Evolutionary conservation across 805 yeast species (phyloP), one percentile per base, ranked within the genome.

Genomic region (Cephaloascus fragrans): DNA sequence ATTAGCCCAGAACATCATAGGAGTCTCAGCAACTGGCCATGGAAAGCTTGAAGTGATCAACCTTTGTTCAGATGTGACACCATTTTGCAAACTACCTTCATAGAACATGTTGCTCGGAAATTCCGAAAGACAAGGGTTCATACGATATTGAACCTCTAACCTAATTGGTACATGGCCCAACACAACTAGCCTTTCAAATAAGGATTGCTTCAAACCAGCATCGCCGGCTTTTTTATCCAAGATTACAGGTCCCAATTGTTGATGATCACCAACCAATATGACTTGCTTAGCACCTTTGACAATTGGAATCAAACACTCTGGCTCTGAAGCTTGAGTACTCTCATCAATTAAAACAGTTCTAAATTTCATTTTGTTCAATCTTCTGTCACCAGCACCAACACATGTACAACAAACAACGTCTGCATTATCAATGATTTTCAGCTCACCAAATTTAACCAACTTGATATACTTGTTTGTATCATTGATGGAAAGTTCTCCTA

Each of bases 1-100:
- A 47, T 80, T 80, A 1, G 85, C 81, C 96, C 96, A 88, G 51
- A 89, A 85, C 93, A 89, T 83, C 95, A 87, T 86, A n/a, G 96
- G 97, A 4, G 69, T 71, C 37, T 77, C 80, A 18, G 69, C 67
- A 19, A 83, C 80, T 1, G 96, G 96, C 97, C 96, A 89, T n/a
- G 95, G 95, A 63, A 88, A 87, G 4, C 71, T 64, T 4, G 77
- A 66, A 23, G 73, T 62, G 16, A 80, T 55, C 12, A 71, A 62
- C 44, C 96, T 71, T 44, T 86, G 80, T 39, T 78, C 84, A 26
- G 76, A 70, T 2, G 93, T 82, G 14, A 89, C 95, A 47, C 97
- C 96, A 54, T 89, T 88, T 57, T 88, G 96, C 48, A 89, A 71
- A 34, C 83, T 72, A 23, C 97, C 97, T 49, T 89, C 96, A 56